Evolutionary conservation across 768 basidiomycete species (phyloP), one percentile per base, ranked within the genome.

Genomic region (Russula abietina): DNA sequence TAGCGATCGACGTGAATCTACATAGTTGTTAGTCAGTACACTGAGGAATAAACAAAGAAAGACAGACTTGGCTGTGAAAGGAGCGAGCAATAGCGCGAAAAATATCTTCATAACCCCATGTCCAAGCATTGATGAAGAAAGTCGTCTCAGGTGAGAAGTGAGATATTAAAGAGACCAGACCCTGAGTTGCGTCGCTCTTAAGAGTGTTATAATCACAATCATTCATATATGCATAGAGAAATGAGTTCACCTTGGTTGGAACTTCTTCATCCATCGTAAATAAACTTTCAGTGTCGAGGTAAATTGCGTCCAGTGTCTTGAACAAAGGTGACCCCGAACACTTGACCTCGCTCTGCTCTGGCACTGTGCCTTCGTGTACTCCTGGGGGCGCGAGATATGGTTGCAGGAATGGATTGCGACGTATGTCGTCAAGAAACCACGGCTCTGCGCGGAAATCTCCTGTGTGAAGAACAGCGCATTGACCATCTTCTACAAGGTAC

Each of bases 31-130:
- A 17, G 17, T 57, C 46, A 38, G 17, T n/a, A 22, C 10, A 9
- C 6, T 38, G 10, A 55, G 7, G 45, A 1, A 32, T 1, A 33
- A 7, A 3, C 16, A 4, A 16, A n/a, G 11, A 38, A 12, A 28
- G 49, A 69, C 72, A 26, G 66, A 88, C 90, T 75, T 82, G 79
- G 57, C 79, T 76, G 38, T 82, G 78, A 69, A 96, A 98, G 0
- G 78, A 76, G 2, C 78, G 74, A 2, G 88, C 81, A 9, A 98
- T 75, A 0, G 80, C 89, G 69, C 92, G 91, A 32, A 97, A 76
- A 16, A 95, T 76, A 60, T 94, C 91, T 73, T 99, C 96, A 71
- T 97, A 98, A 0, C 96, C 96, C 87, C 90, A 95, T 0, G 95
- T 96, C 96, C 96, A 99, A 0, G 83, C 71, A 70, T 97, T 96